phyloP scores from a whole-genome alignment of 2,329 filamentous ascomycete species.

The Macrophomina tecta region DNA sequence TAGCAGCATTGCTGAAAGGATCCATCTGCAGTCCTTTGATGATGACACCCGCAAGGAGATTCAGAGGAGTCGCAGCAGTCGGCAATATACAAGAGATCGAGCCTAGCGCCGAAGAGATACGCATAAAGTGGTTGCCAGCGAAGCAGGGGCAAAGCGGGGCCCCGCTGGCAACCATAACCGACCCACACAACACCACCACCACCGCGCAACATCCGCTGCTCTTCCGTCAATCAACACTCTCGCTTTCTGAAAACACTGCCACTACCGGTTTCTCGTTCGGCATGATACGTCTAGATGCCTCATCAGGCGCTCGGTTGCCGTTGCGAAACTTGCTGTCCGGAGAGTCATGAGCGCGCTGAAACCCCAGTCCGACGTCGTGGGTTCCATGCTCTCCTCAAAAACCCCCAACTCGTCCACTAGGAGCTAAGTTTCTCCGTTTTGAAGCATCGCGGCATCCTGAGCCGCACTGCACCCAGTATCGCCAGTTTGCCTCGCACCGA shows the following conservation, averaged over 20 bases:
- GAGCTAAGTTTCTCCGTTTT: conserved; percentile 12
- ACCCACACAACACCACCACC: background rate
- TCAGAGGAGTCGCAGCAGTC: background rate
- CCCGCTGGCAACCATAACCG: background rate
- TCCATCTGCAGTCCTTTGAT: background rate
- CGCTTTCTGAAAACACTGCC: background rate
- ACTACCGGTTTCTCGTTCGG: background rate
- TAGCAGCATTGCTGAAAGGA: background rate
- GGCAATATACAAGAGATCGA: background rate
- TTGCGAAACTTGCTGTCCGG: conserved; percentile 12
- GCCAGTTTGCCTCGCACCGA: background rate
- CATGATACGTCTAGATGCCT: background rate
- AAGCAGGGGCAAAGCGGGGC: no score
- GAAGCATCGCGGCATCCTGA: background rate
- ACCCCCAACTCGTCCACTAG: background rate
- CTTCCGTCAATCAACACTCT: conserved; percentile 4
- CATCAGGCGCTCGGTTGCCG: conserved; percentile 15
- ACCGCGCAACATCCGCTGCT: background rate
- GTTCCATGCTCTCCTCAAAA: background rate
- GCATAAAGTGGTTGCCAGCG: background rate
- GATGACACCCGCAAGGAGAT: background rate
- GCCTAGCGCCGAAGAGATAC: background rate
- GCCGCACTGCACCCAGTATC: no score
- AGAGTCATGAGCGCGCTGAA: background rate
- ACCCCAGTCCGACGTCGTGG: conserved; percentile 6